phyloP scores from a whole-genome alignment of 116 monocot genomes.

The Iris pallida region DNA sequence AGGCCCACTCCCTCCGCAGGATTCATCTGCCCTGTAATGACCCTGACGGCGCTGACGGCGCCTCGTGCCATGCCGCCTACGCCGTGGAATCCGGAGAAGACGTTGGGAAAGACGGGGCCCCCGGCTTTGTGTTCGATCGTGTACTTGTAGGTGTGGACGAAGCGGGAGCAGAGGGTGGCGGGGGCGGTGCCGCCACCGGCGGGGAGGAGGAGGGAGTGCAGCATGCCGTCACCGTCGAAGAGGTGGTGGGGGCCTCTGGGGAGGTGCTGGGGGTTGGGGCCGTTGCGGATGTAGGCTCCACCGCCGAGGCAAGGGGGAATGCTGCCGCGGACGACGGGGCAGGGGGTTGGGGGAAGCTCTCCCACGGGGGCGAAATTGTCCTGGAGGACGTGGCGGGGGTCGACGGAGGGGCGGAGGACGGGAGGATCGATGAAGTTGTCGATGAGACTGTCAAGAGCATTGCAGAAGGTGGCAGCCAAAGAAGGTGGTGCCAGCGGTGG shows the following conservation, averaged over 20 bases:
- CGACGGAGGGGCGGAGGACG: slow-evolving; percentile 54
- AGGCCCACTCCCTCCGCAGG: slow-evolving; percentile 48
- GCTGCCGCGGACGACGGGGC: slow-evolving; percentile 57
- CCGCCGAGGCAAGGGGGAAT: slow-evolving; percentile 63
- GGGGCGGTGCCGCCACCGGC: not conserved
- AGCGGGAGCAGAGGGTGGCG: slow-evolving; percentile 69
- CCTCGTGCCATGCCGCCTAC: slow-evolving; percentile 58
- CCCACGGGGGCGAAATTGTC: slow-evolving; percentile 66
- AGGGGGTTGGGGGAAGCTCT: slow-evolving; percentile 64
- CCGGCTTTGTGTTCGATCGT: slow-evolving; percentile 59
- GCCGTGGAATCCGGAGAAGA: slow-evolving; percentile 62
- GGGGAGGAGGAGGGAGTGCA: slow-evolving; percentile 73
- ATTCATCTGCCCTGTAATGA: slow-evolving; percentile 71
- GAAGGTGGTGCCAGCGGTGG: too few relatives aligned
- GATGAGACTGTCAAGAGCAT: slow-evolving; percentile 62
- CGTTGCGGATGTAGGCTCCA: slow-evolving; percentile 87
- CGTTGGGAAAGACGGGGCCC: slow-evolving; percentile 48
- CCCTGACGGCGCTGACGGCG: slow-evolving; percentile 40
- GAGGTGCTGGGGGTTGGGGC: slow-evolving; percentile 78
- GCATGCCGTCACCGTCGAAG: slow-evolving; percentile 93
- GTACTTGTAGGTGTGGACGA: slow-evolving; percentile 64
- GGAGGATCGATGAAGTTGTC: slow-evolving; percentile 68
- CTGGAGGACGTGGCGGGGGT: slow-evolving; percentile 51
- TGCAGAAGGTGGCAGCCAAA: slow-evolving; percentile 44
- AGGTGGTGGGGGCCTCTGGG: slow-evolving; percentile 77